phyloP scores from a whole-genome alignment of 371 early-diverging fungal species.

The Mortierella sp. region DNA sequence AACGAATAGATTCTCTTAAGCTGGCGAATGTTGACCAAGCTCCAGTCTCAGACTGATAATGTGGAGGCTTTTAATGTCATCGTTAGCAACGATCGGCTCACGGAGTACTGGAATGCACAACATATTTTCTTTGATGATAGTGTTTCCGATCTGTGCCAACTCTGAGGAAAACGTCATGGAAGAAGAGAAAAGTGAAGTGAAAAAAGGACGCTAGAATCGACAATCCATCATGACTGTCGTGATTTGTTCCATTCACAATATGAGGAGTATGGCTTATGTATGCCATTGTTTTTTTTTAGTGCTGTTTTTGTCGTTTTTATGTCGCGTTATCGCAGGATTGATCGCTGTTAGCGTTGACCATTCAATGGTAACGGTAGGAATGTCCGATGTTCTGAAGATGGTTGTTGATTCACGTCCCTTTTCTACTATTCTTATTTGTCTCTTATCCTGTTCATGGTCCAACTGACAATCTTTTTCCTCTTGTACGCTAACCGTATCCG shows the following conservation, averaged over 20 bases:
- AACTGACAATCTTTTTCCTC: background rate
- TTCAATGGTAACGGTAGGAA: no score
- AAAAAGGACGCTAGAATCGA: no score
- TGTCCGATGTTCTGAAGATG: background rate
- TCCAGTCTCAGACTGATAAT: slow-evolving; percentile 2
- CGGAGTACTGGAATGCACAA: background rate
- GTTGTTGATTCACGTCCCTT: background rate
- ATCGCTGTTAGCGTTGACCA: background rate
- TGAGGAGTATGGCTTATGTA: background rate
- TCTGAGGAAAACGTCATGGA: background rate
- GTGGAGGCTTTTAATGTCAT: background rate
- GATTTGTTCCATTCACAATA: no score
- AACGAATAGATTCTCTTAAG: background rate
- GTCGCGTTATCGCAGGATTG: background rate
- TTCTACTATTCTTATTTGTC: background rate
- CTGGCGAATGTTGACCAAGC: background rate
- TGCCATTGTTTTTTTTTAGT: background rate
- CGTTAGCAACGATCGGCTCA: background rate
- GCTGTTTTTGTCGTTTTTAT: background rate
- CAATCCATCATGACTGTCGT: no score
- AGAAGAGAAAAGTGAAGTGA: background rate
- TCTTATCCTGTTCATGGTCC: background rate
- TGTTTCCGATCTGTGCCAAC: background rate
- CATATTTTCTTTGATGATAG: background rate
- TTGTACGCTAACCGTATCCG: background rate